Evolutionary conservation across 345 rosid genomes (phyloP), one percentile per base, ranked within the genome.

Genomic region (Citrus hindsii): DNA sequence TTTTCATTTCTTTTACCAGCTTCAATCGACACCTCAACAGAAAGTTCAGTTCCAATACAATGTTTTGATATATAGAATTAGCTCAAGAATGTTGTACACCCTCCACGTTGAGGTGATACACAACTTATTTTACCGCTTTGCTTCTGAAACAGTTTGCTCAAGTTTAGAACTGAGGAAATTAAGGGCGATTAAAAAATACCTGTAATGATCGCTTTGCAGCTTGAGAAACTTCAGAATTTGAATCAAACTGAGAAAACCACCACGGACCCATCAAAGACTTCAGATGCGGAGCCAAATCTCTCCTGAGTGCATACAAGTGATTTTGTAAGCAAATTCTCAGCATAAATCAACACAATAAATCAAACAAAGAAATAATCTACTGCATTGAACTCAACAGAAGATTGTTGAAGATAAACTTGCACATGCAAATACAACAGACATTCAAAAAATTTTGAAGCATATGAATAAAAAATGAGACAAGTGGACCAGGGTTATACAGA

Each of bases 211-310:
- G 84, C 88, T 92, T 92, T 76, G 99, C 98, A 80, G 91, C 92
- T 79, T 89, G 87, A 80, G 97, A 87, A 88, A 94, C 97, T 89
- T 95, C 98, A 83, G 88, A 84, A 86, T 75, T 90, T 69, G 89
- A 78, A 86, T 95, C 99, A 81, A 95, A 95, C 84, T 94, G 99
- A 61, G 99, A 90, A 87, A 90, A 89, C 99, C 99, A 95, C 99
- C 99, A 95, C 21, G 98, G 98, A 75, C 99, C 99, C 95, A 95
- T 92, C 80, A 95, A 79, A 77, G 91, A 84, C 84, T 92, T 95
- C 80, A 95, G 83, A 81, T 93, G 96, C 3, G 90, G 95, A 68
- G 97, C 98, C 85, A 95, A 85, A 84, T 95, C 97, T 87, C 99
- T 85, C 87, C 98, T 95, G 86, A 14, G 64, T 79, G 78, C 78